phyloP scores from a whole-genome alignment of 164 flowering plant species.

The Chimonanthus salicifolius region DNA sequence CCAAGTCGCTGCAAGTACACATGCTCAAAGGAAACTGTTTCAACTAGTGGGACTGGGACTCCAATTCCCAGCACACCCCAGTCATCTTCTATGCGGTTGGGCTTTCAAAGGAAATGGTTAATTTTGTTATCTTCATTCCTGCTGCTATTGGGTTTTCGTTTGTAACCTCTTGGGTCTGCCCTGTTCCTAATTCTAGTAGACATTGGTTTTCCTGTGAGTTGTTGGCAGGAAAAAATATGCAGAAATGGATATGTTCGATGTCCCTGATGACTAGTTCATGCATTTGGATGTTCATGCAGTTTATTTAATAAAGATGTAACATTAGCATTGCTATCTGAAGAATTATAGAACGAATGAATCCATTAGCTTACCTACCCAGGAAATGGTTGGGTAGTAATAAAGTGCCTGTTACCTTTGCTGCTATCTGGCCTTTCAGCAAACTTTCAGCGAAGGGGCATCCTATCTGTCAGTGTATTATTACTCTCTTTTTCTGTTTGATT shows the following conservation, averaged over 20 bases:
- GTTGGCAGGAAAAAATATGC: neutral
- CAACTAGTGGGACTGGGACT: slow-evolving; percentile 20
- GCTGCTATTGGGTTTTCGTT: slow-evolving; percentile 17
- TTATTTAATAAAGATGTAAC: neutral
- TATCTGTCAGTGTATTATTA: neutral
- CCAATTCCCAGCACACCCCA: slow-evolving; percentile 33
- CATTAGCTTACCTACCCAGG: too few relatives aligned
- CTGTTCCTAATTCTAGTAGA: neutral
- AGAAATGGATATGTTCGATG: neutral
- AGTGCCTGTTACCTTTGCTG: too few relatives aligned
- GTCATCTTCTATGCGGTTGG: slow-evolving; percentile 21
- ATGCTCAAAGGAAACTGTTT: slow-evolving; percentile 61
- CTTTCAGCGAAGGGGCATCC: neutral
- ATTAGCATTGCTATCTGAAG: too few relatives aligned
- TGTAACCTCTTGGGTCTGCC: slow-evolving; percentile 2
- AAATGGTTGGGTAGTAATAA: too few relatives aligned
- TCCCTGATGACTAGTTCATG: neutral
- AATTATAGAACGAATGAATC: too few relatives aligned
- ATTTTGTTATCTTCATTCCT: slow-evolving; percentile 22
- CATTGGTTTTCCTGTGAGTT: neutral
- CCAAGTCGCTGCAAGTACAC: slow-evolving; percentile 79
- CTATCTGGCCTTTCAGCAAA: neutral
- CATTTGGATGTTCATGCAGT: neutral
- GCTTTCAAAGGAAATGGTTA: slow-evolving; percentile 5
- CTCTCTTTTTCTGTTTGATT: neutral